phyloP scores from a whole-genome alignment of 345 rosid genomes.

The Theobroma cacao region DNA sequence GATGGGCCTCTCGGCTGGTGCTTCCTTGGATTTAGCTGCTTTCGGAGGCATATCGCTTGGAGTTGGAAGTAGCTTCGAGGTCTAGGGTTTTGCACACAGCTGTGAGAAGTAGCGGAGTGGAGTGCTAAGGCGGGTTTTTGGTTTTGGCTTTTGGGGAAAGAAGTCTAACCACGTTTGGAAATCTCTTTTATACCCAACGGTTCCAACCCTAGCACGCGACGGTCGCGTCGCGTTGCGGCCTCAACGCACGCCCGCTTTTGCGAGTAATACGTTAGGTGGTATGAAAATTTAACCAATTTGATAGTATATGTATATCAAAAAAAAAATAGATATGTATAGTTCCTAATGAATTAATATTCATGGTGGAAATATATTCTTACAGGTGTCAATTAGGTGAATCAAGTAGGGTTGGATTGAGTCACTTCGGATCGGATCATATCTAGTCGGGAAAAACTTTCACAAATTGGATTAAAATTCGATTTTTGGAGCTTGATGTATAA shows the following conservation, averaged over 20 bases:
- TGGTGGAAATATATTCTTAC: too few relatives aligned
- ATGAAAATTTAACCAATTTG: too few relatives aligned
- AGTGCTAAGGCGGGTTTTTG: neutral
- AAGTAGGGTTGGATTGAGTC: too few relatives aligned
- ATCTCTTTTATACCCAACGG: neutral
- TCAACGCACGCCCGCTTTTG: neutral
- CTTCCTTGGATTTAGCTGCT: slow-evolving; percentile 84
- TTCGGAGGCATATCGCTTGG: slow-evolving; percentile 81
- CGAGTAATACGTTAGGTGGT: too few relatives aligned
- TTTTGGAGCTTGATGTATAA: too few relatives aligned
- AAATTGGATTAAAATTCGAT: too few relatives aligned
- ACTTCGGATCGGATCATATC: too few relatives aligned
- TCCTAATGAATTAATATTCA: too few relatives aligned
- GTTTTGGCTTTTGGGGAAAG: neutral
- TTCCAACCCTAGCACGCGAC: neutral
- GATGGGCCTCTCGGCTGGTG: slow-evolving; percentile 83
- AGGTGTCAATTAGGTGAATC: too few relatives aligned
- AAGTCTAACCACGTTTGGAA: neutral
- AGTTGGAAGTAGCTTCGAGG: neutral
- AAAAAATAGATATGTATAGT: too few relatives aligned
- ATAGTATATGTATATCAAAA: too few relatives aligned
- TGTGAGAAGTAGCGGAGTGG: neutral
- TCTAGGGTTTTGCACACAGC: neutral
- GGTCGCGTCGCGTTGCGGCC: neutral
- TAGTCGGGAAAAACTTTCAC: too few relatives aligned